phyloP scores from a whole-genome alignment of 441 rosid genomes.

The Pelargonium australe region DNA sequence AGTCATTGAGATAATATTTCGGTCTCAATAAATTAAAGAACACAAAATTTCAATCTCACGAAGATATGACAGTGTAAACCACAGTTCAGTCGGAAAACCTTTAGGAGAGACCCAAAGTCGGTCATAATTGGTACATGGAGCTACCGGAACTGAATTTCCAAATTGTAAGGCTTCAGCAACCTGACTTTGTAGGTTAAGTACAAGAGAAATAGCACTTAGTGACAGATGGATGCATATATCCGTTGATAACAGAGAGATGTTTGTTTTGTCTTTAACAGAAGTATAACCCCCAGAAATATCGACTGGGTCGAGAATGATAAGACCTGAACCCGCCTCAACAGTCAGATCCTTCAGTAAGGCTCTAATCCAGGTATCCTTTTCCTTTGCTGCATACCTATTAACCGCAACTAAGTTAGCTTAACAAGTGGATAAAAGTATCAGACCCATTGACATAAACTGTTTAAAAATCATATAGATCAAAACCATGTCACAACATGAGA shows the following conservation, averaged over 20 bases:
- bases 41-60: background rate
- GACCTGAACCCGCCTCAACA: constrained; percentile 97
- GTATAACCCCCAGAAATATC: constrained; percentile 92
- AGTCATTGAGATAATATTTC: background rate
- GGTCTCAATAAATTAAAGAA: background rate
- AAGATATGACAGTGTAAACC: background rate
- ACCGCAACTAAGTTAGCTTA: background rate
- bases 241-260: constrained; percentile 74
- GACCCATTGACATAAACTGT: too few species aligned
- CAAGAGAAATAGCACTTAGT: constrained; percentile 77
- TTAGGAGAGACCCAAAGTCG: constrained; percentile 83
- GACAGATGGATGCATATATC: constrained; percentile 90
- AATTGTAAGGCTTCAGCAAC: constrained; percentile 76
- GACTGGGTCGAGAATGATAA: constrained; percentile 82
- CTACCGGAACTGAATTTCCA: constrained; percentile 80
- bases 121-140: constrained; percentile 82
- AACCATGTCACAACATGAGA: too few species aligned
- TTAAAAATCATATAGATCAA: too few species aligned
- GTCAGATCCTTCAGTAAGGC: constrained; percentile 80
- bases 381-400: constrained; percentile 92
- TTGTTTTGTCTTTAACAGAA: constrained; percentile 84
- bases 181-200: constrained; percentile 85
- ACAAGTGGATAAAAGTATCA: too few species aligned
- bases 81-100: constrained; percentile 39
- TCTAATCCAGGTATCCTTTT: constrained; percentile 89